A percentile compares a stretch with the other conserved stretches of the same genome.
These are phyloP conservation scores for Tricholoma terreum DNA, from an alignment of 768 basidiomycete species.

Conservation along the genomic window DNA sequence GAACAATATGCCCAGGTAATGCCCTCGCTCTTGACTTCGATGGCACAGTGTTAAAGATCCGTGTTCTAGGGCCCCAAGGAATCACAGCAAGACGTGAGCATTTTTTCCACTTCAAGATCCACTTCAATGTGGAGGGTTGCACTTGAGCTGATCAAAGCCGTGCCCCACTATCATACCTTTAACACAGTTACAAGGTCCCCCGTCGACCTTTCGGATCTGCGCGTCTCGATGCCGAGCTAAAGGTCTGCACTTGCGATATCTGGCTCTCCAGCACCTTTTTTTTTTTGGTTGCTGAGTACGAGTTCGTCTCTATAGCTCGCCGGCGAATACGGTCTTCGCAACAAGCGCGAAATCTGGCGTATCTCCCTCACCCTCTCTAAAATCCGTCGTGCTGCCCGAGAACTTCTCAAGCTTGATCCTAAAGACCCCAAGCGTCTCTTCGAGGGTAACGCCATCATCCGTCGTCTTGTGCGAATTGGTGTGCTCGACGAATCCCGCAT, in stretches of 20 bases:
- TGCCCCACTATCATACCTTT: conserved; percentile 59
- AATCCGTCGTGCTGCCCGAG: conserved; percentile 99
- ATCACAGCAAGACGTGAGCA: conserved; percentile 93
- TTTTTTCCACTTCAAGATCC: conserved; percentile 55
- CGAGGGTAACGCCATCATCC: conserved; percentile 96
- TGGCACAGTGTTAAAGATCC: conserved; percentile 30
- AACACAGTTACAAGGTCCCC: conserved; percentile 93
- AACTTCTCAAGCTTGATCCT: conserved; percentile 99
- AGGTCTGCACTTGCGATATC: conserved; percentile 56
- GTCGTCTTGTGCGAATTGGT: conserved; percentile 97
- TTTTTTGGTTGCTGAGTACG: neutral
- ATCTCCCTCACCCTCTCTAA: conserved; percentile 97
- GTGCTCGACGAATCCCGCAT: conserved; percentile 98
- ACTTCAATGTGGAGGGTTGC: conserved; percentile 63
- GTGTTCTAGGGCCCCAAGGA: conserved; percentile 75
- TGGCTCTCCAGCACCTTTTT: too few species aligned
- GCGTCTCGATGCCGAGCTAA: conserved; percentile 98
- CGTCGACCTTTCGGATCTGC: conserved; percentile 95
- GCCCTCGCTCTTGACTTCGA: conserved; percentile 21
- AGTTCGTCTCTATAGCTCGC: conserved; percentile 64
- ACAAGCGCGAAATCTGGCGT: conserved; percentile 99
- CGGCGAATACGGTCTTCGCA: conserved; percentile 99
- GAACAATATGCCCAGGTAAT: conserved; percentile 82
- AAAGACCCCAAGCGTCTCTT: conserved; percentile 99
- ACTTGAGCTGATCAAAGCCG: conserved; percentile 61